phyloP scores from a whole-genome alignment of 2,329 filamentous ascomycete species.

The Tolypocladium capitatum region DNA sequence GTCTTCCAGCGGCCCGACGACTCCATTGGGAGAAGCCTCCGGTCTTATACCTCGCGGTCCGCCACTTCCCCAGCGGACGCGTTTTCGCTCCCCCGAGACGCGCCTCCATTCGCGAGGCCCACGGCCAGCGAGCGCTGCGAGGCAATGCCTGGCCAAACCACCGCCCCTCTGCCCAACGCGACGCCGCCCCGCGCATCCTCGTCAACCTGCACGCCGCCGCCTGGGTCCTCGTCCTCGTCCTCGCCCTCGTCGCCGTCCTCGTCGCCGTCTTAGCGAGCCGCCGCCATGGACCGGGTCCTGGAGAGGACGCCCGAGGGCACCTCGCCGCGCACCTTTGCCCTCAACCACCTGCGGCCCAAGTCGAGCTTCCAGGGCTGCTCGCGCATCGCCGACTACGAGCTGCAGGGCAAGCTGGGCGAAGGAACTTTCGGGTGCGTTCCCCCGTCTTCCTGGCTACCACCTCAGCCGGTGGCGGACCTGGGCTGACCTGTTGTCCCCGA shows the following conservation, averaged over 20 bases:
- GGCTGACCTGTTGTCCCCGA: constrained; percentile 5
- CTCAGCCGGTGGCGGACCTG: background rate
- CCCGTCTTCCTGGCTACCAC: background rate
- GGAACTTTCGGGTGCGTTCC: constrained; percentile 73
- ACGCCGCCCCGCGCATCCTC: background rate
- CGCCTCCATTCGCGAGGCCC: background rate
- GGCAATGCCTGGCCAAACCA: background rate
- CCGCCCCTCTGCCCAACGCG: background rate
- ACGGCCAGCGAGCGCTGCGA: background rate
- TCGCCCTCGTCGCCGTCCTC: background rate
- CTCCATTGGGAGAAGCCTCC: background rate
- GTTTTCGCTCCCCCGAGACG: background rate
- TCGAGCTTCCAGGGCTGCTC: constrained; percentile 73
- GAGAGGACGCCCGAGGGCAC: constrained; percentile 23
- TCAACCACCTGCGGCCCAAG: constrained; percentile 40
- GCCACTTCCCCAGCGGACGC: background rate
- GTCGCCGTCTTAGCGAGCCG: background rate
- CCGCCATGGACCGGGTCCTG: constrained; percentile 16
- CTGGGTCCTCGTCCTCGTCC: too few species aligned
- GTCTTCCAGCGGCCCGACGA: background rate
- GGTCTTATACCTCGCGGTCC: background rate
- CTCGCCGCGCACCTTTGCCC: constrained; percentile 43
- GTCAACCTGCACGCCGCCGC: background rate
- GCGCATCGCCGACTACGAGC: constrained; percentile 65
- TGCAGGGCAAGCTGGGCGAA: constrained; percentile 76